Evolutionary conservation across 345 rosid species (phyloP).

Genomic region (Diplotaxis tenuifolia): DNA sequence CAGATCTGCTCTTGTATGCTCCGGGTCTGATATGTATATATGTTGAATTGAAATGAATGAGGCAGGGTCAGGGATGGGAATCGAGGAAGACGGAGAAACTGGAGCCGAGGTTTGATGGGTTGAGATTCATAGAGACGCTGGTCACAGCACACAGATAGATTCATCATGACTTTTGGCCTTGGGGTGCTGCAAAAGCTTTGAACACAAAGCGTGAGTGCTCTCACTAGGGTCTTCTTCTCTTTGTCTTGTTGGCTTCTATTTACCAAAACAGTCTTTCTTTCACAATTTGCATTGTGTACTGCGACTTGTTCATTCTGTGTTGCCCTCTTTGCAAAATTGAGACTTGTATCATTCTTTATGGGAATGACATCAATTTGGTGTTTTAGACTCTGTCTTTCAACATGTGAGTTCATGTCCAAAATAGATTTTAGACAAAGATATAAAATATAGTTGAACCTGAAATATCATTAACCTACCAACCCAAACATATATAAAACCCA

Average conservation of each 20-base stretch:
- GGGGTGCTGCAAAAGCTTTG: slow-evolving; percentile 28
- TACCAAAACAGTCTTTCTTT: not conserved
- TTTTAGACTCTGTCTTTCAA: too few species aligned
- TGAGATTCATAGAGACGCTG: slow-evolving; percentile 85
- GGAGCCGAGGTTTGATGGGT: slow-evolving; percentile 73
- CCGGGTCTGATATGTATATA: not conserved
- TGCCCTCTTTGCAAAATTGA: too few species aligned
- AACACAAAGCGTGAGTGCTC: slow-evolving; percentile 34
- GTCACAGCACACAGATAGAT: slow-evolving; percentile 71
- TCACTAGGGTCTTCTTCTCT: slow-evolving; percentile 10
- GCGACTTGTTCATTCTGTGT: too few species aligned
- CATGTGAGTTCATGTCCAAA: too few species aligned
- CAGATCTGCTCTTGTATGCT: slow-evolving; percentile 18
- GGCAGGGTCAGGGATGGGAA: slow-evolving; percentile 42
- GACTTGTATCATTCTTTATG: too few species aligned
- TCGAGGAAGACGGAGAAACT: slow-evolving; percentile 47
- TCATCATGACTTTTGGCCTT: not conserved
- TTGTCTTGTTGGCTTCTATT: not conserved
- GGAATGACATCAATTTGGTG: too few species aligned
- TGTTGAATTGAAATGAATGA: not conserved
- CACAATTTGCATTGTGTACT: not conserved
- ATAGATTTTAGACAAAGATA: too few species aligned
- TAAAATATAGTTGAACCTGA: too few species aligned
- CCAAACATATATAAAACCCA: too few species aligned
- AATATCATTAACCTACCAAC: too few species aligned